Percentiles rank a stretch among this genome's conserved stretches.
These are phyloP conservation scores for Paraphoma chrysanthemicola DNA, from an alignment of 2,329 filamentous ascomycete genomes.

Conservation along the genomic window DNA sequence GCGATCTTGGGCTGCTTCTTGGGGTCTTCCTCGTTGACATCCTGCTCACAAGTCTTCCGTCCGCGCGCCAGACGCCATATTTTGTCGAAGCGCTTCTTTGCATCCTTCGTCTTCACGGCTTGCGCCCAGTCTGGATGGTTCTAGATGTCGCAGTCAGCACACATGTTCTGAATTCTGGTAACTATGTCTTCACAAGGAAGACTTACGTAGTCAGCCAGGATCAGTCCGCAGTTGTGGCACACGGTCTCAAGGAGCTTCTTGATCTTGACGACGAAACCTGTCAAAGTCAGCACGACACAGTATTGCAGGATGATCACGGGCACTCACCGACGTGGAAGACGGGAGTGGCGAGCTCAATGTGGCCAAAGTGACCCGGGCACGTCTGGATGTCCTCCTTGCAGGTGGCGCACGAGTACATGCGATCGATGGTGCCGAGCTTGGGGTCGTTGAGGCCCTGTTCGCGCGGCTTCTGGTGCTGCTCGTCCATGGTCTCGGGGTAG, in stretches of 20 bases:
- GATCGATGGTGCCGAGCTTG: conserved; percentile 93
- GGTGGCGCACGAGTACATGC: conserved; percentile 93
- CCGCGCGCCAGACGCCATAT: conserved; percentile 94
- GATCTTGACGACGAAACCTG: conserved; percentile 97
- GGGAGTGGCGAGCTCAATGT: conserved; percentile 95
- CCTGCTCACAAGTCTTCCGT: conserved; percentile 83
- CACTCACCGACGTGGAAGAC: conserved; percentile 82
- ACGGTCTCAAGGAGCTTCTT: conserved; percentile 99
- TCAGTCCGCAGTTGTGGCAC: conserved; percentile 98
- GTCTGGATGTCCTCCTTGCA: conserved; percentile 95
- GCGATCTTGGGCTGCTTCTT: conserved; percentile 55
- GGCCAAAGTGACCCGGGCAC: conserved; percentile 97
- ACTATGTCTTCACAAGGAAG: conserved; percentile 64
- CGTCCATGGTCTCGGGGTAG: conserved; percentile 99
- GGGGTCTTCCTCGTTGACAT: conserved; percentile 69
- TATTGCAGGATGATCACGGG: neutral
- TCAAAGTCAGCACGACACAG: conserved; percentile 9
- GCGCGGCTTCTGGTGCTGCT: conserved; percentile 87
- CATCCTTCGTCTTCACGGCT: conserved; percentile 85
- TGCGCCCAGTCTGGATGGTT: conserved; percentile 82
- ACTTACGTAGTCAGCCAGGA: conserved; percentile 98
- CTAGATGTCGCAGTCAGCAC: conserved; percentile 64
- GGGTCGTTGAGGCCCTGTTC: conserved; percentile 94
- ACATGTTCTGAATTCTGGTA: conserved; percentile 54
- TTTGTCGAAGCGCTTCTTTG: conserved; percentile 90